Percentiles rank a stretch among this genome's conserved stretches.
Conservation (phyloP, 352 stramenopile genomes). For the Thalassiosira mediterranea region DNA sequence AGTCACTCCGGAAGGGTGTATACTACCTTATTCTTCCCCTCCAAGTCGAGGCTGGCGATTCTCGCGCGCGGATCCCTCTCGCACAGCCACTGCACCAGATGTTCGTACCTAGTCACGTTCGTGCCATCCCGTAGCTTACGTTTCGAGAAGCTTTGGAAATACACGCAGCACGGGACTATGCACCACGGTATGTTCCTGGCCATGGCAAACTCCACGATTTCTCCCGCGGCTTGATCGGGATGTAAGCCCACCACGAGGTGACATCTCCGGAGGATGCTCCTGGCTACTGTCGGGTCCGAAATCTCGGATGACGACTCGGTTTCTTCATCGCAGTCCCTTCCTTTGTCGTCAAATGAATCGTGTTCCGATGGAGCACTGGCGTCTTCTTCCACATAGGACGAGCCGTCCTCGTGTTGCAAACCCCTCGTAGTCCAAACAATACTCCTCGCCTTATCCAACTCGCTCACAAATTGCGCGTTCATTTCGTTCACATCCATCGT, state of each 20-base stretch:
- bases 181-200: slow-evolving; percentile 30
- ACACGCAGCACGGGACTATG: slow-evolving; percentile 47
- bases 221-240: slow-evolving; percentile 47
- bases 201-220: slow-evolving; percentile 41
- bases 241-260: slow-evolving; percentile 45
- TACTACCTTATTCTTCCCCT: slow-evolving; percentile 58
- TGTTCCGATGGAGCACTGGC: slow-evolving; percentile 2
- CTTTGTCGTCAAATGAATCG: neutral
- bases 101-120: slow-evolving; percentile 36
- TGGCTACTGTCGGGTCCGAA: slow-evolving; percentile 12
- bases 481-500: slow-evolving; percentile 1
- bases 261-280: slow-evolving; percentile 21
- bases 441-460: slow-evolving; percentile 26
- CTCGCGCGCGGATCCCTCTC: slow-evolving; percentile 42
- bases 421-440: slow-evolving; percentile 47
- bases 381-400: slow-evolving; percentile 32
- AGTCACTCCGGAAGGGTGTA: slow-evolving; percentile 46
- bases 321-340: slow-evolving; percentile 9
- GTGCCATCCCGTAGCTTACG: slow-evolving; percentile 36
- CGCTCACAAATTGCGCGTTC: slow-evolving; percentile 9
- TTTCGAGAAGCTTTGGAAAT: slow-evolving; percentile 28
- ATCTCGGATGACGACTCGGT: slow-evolving; percentile 7
- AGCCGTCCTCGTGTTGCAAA: slow-evolving; percentile 39
- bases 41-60: slow-evolving; percentile 38
- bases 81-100: slow-evolving; percentile 45